Base-by-base conservation (phyloP, 2,329 filamentous ascomycete genomes). In the Trichoderma polysporum region DNA sequence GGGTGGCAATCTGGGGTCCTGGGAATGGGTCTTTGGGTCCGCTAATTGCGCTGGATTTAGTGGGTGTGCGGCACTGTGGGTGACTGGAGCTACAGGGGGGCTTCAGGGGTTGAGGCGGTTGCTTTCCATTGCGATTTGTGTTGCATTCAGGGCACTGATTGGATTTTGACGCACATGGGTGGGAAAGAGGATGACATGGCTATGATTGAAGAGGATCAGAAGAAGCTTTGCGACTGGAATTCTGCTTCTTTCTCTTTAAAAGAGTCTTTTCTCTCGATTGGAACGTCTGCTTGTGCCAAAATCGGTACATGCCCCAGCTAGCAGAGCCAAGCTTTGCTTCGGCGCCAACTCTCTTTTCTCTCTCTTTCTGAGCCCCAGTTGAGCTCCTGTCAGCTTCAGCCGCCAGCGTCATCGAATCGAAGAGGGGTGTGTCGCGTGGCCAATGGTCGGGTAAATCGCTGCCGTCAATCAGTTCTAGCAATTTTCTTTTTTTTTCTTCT, bases 361-460 rank as follows among this genome's bases (percentile, higher is more conserved):
- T 31, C 15, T 12, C 15, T 17, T 10, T 13, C 15, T 31, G 41
- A 19, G 17, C 41, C 22, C 19, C 2, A 31, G 49, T 22, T 52
- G 29, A 54, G 50, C 50, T 54, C 50, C 29, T 12, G 17, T 17
- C 15, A 31, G 25, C 49, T 53, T 19, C 27, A 19, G 15, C 27
- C 13, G 33, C 12, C 47, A 13, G n/a, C 50, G 50, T 54, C 50
- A 54, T 54, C 50, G 29, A 35, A 15, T 22, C n/a, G 45, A 19
- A n/a, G 47, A 54, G 50, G 50, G 50, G 50, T 19, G 47, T 50
- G 50, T 54, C 50, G 50, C 50, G 50, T 54, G 50, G 50, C 41
- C 41, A 25, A 10, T 7, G 49, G 27, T 9, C 49, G 15, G 15
- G 29, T 31, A 27, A 52, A 52, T 17, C 49, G n/a, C 25, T 27